Evolutionary conservation across 1,139 yeast species (phyloP), one percentile per base, ranked within the genome.

Genomic region (Diutina pseudorugosa): DNA sequence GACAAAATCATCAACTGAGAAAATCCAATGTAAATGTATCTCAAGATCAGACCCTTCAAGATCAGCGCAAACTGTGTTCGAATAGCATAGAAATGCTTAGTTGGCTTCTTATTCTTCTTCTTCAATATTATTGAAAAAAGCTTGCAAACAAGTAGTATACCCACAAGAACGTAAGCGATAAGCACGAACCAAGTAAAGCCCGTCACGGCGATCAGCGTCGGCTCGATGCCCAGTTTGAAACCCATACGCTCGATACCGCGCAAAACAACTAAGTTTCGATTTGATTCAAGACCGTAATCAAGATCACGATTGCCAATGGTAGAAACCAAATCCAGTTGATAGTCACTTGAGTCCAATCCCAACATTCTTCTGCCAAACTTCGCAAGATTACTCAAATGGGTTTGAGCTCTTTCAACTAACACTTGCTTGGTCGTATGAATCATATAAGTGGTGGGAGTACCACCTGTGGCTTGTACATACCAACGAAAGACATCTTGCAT

Each of bases 391-490:
- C 57, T 52, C 55, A 72, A 60, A 55, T 63, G 61, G 21, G 61
- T 61, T 51, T 62, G 56, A 16, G 86, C 79, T 68, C 90, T 76
- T 65, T 85, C 93, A 18, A 83, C 86, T 63, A 85, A 71, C 36
- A 85, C 77, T 56, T 83, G 82, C 55, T 76, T 70, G 6, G 82
- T 75, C 5, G 79, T 74, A 8, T 81, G 76, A 2, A 80, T 73
- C 57, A 85, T 69, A 62, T 80, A 80, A 51, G 80, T 69, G 9
- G 83, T 68, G 48, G 93, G 90, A 0, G 73, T 68, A 51, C 94
- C 94, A 52, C 94, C 94, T 2, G 93, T 85, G 52, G 87, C 70
- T 65, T 85, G 89, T 51, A 85, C 79, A 60, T 83, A 85, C 94
- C 94, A 85, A 61, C 91, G 73, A 64, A 85, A 83, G 59, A 85